A percentile compares a stretch with the other conserved stretches of the same genome.
These are phyloP conservation scores for Rosa lucieae DNA, from an alignment of 306 rosid genomes.

Conservation along the genomic window DNA sequence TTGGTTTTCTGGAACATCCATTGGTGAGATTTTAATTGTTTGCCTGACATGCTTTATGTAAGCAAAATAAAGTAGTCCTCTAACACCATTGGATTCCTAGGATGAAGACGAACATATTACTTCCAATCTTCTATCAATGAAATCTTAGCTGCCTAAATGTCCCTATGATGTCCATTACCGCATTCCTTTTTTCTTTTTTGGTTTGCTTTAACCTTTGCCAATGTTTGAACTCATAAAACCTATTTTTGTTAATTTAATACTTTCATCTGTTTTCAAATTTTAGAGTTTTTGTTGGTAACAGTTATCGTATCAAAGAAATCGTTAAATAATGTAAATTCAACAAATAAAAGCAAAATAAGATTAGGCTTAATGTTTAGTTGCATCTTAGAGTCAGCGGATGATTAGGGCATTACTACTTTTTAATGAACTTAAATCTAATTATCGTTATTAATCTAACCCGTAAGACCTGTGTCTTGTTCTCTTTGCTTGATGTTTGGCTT, in stretches of 20 bases:
- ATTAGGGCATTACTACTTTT: not conserved
- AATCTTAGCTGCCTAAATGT: not conserved
- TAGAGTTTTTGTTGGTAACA: not conserved
- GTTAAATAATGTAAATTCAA: not conserved
- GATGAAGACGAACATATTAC: not conserved
- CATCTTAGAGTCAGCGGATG: not conserved
- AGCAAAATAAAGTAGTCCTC: not conserved
- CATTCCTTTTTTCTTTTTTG: not conserved
- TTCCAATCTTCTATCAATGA: not conserved
- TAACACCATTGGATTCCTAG: not conserved
- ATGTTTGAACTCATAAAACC: too few relatives aligned
- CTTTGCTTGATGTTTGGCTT: not conserved
- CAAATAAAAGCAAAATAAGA: not conserved
- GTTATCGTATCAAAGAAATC: not conserved
- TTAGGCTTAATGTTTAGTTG: not conserved
- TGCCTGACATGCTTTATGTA: not conserved
- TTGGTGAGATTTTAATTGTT: not conserved
- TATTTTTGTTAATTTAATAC: too few relatives aligned
- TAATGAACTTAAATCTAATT: not conserved
- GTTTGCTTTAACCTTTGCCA: too few relatives aligned
- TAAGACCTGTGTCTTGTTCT: not conserved
- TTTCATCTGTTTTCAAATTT: too few relatives aligned
- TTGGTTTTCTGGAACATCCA: constrained; percentile 2
- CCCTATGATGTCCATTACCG: not conserved
- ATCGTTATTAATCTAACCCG: too few relatives aligned